Base-by-base conservation (phyloP, 208 protist species). In the Crithidia acanthocephali region DNA sequence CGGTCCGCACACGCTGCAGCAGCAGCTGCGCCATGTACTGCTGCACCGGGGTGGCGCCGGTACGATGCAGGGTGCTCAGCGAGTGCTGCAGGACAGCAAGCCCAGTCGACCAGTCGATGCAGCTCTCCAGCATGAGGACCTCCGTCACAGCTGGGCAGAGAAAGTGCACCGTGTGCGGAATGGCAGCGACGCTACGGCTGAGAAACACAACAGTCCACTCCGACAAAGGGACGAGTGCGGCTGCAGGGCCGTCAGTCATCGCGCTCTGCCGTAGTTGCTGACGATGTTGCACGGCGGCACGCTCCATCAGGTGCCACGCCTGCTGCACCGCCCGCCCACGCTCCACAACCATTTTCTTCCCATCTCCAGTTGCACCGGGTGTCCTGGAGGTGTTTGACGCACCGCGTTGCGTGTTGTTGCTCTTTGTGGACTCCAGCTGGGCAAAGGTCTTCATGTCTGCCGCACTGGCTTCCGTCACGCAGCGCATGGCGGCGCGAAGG, bases 131-230 rank as follows among this genome's bases (percentile, higher is more conserved):
- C 16, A 94, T 63, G 28, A 92, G 28, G 9, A 69, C 32, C 62
- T 90, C 86, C 0, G 84, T 79, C 42, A 82, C 68, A 28, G 66
- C 74, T n/a, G 69, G 44, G 0, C 78, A 74, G 50, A 94, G 65
- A 23, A 91, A 84, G 74, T 85, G 86, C 7, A 71, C 40, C 0
- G 80, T 81, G 71, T 94, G 88, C 7, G 88, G 88, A 2, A 87
- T 37, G 10, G 58, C 50, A 16, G 61, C 55, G 25, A 68, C 50
- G 62, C 23, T 68, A 13, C 35, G 59, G 18, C 42, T 8, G 30
- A 79, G 62, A 18, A 81, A 22, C 37, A 55, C 55, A 15, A 22
- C 22, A 9, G 33, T 51, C 60, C 55, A 66, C 23, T 35, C 25
- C 23, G 23, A 30, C 15, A 42, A 44, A n/a, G 67, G 66, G 20